Base-by-base conservation (phyloP, 192 early-diverging fungal species). In the Chytriomyces hyalinus region DNA sequence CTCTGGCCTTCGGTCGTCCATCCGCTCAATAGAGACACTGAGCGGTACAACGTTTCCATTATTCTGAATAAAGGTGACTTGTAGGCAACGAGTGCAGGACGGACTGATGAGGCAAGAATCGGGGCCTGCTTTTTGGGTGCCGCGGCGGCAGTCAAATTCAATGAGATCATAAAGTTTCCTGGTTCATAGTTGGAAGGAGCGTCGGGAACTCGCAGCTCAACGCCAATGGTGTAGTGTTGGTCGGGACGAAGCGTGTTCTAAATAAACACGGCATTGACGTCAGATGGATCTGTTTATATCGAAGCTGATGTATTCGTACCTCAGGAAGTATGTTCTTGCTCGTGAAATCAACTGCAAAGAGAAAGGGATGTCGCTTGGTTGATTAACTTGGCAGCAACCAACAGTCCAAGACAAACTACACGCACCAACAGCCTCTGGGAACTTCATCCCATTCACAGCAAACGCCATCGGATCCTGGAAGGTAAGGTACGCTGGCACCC, bases 151-250 rank as follows among this genome's bases (percentile, higher is more conserved):
- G 75, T 77, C 46, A 93, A 76, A 28, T 88, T 85, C 50, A 92
- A 36, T 15, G 73, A 61, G 20, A 93, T 85, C 92, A 93, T 93
- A 75, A 93, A 91, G 81, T 88, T 90, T 13, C 87, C 86, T 71
- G 65, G 61, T 17, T 81, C 65, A 24, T 84, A 81, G 83, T 93
- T 93, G 20, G 75, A 36, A 7, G 85, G 82, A 0, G 91, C 89
- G 47, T 88, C 84, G 2, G 92, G 92, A 44, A 90, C 89, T 4
- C 67, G 49, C 9, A 93, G 84, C 6, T 89, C 82, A 61, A 93
- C 57, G 3, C 73, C 73, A 6, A 92, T 81, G 8, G 84, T 81
- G 83, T 93, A 93, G 36, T 84, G 85, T 79, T 93, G 91, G 43
- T 84, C 83, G 11, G 80, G 84, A 73, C 72, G 72, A 7, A 73